Evolutionary conservation across 1,139 yeast species (phyloP).

Genomic region (Magnusiomyces clavatus): DNA sequence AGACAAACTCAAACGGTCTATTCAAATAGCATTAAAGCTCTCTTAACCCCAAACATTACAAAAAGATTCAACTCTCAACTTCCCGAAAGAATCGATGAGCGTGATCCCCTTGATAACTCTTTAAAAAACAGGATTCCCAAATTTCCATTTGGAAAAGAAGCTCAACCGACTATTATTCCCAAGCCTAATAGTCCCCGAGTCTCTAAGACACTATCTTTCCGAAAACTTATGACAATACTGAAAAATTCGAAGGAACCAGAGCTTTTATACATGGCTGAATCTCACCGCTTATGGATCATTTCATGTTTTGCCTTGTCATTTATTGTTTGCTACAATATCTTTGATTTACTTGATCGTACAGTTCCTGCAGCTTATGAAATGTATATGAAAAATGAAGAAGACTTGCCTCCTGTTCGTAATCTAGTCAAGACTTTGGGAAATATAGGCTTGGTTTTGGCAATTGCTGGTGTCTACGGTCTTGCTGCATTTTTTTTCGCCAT

Average conservation of each 20-base stretch:
- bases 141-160: slow-evolving; percentile 60
- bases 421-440: slow-evolving; percentile 32
- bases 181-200: slow-evolving; percentile 48
- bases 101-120: slow-evolving; percentile 18
- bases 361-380: slow-evolving; percentile 48
- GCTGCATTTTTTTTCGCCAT: slow-evolving; percentile 38
- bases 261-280: slow-evolving; percentile 74
- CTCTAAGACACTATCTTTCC: slow-evolving; percentile 49
- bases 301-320: slow-evolving; percentile 63
- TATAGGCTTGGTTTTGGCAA: slow-evolving; percentile 35
- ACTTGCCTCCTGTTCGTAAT: slow-evolving; percentile 33
- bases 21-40: no score
- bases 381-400: slow-evolving; percentile 49
- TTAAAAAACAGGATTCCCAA: slow-evolving; percentile 36
- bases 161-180: slow-evolving; percentile 62
- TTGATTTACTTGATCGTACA: slow-evolving; percentile 53
- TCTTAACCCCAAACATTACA: no score
- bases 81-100: slow-evolving; percentile 23
- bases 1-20: no score
- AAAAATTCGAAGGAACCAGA: slow-evolving; percentile 56
- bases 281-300: slow-evolving; percentile 68
- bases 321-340: slow-evolving; percentile 58
- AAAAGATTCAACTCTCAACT: slow-evolving; percentile 14
- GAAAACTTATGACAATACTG: slow-evolving; percentile 57
- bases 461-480: slow-evolving; percentile 38